These are phyloP conservation scores for Fomitopsis betulina DNA, from an alignment of 1,284 basidiomycete genomes.

Conservation along the genomic window DNA sequence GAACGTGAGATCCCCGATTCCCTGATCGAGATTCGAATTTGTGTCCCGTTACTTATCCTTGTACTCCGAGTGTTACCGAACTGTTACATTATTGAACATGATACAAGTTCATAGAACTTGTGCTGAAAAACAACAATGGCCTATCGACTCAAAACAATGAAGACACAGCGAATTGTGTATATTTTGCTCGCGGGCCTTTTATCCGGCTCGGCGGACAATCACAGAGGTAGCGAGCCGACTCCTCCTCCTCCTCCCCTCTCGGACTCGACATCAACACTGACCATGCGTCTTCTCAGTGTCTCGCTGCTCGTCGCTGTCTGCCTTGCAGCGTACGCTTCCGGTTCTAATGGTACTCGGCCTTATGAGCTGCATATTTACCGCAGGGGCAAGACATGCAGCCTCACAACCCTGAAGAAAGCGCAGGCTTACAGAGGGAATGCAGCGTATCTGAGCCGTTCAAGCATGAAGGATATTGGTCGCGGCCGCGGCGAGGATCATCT, in stretches of 20 bases:
- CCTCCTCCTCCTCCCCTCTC: too few relatives aligned
- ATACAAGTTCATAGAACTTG: too few relatives aligned
- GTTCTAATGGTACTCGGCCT: conserved; percentile 6
- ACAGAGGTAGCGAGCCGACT: too few relatives aligned
- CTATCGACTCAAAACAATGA: too few relatives aligned
- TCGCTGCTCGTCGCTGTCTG: not conserved
- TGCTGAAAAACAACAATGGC: too few relatives aligned
- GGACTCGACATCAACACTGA: too few relatives aligned
- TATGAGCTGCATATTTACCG: conserved; percentile 22
- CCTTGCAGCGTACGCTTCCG: not conserved
- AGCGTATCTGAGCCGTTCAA: conserved; percentile 8
- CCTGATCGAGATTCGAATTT: not conserved
- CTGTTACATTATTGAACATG: too few relatives aligned
- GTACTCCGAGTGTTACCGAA: too few relatives aligned
- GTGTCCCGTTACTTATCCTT: too few relatives aligned
- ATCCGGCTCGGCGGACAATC: too few relatives aligned
- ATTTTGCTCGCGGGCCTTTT: too few relatives aligned
- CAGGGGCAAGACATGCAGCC: conserved; percentile 12
- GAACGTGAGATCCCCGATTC: not conserved
- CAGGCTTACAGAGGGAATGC: conserved; percentile 17
- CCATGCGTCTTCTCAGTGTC: not conserved
- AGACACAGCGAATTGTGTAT: too few relatives aligned
- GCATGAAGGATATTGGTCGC: not conserved
- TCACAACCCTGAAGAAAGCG: conserved; percentile 13
- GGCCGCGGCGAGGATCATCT: conserved; percentile 16